Evolutionary conservation across 768 basidiomycete genomes (phyloP), one percentile per base, ranked within the genome.

Genomic region (Leccinum longicurvipes): DNA sequence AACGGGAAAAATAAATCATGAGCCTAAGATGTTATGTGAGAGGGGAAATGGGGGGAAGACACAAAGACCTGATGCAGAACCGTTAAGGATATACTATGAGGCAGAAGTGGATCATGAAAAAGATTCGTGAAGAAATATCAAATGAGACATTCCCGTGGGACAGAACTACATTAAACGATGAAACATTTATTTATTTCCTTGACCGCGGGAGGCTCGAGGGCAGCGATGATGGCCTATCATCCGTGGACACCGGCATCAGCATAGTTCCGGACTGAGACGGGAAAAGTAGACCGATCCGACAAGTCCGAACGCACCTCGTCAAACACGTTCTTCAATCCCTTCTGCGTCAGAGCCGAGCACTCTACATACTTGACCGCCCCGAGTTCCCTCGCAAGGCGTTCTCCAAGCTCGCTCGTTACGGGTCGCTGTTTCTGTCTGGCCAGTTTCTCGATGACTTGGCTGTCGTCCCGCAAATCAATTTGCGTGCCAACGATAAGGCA

Each of bases 401-500:
- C 94, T 56, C 96, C 97, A 67, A 89, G 84, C 66, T 97, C 96
- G 55, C 78, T 77, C 53, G 84, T 79, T 56, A 99, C 88, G 8
- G 95, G 95, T 63, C 89, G 78, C 82, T 98, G 95, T 76, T 98
- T 99, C 80, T 98, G 96, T 74, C 93, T 83, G 46, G 85, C 82
- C 47, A 98, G 81, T 79, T 98, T 99, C 77, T 98, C 96, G 64
- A 90, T 84, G 62, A 98, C 95, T 71, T 87, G 84, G 25, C 82
- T 74, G 68, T 99, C 97, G 67, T 98, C 95, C 72, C 96, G 82
- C 74, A 99, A 74, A 82, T 99, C 97, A 70, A 97, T 81, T 77
- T 99, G 97, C 47, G 97, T 99, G 61, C 97, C 97, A 55, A 99
- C 96, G 68, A 99, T 97, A 67, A 99, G 85, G 82, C 95, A 98